These are phyloP conservation scores for Melampsora americana DNA, from an alignment of 1,284 basidiomycete species.

Conservation along the genomic window DNA sequence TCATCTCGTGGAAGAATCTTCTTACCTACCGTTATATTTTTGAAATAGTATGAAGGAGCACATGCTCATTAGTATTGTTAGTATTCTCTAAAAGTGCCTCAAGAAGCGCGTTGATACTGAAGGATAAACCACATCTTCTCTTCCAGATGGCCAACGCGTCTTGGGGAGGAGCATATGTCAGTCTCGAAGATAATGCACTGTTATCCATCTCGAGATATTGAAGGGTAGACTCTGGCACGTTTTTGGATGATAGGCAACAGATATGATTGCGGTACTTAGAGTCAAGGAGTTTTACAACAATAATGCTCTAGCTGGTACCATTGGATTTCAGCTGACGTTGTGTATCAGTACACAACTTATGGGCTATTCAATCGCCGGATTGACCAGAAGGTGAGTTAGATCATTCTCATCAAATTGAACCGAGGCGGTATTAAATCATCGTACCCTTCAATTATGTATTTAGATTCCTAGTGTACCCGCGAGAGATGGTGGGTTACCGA, in stretches of 20 bases:
- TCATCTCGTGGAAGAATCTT: not conserved
- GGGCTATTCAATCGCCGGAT: conserved; percentile 59
- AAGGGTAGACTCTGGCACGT: too few species aligned
- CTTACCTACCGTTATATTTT: not conserved
- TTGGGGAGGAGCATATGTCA: conserved; percentile 39
- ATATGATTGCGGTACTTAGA: conserved; percentile 33
- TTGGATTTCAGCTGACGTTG: conserved; percentile 49
- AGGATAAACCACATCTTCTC: not conserved
- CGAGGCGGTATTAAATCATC: not conserved
- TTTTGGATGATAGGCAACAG: conserved; percentile 15
- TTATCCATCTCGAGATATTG: too few species aligned
- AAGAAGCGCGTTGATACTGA: not conserved
- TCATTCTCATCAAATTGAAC: too few species aligned
- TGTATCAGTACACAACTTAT: conserved; percentile 58
- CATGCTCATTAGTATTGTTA: conserved; percentile 42
- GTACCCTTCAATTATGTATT: not conserved
- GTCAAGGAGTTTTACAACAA: conserved; percentile 35
- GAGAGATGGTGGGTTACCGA: conserved; percentile 22
- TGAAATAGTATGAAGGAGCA: conserved; percentile 37
- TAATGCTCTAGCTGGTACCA: not conserved
- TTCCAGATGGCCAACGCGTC: conserved; percentile 43
- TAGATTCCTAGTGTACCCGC: conserved; percentile 39
- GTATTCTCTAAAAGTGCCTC: not conserved
- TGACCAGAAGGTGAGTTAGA: conserved; percentile 51
- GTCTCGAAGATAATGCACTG: not conserved